These are phyloP conservation scores for Euphorbia corollata DNA, from an alignment of 441 rosid species.

Conservation along the genomic window DNA sequence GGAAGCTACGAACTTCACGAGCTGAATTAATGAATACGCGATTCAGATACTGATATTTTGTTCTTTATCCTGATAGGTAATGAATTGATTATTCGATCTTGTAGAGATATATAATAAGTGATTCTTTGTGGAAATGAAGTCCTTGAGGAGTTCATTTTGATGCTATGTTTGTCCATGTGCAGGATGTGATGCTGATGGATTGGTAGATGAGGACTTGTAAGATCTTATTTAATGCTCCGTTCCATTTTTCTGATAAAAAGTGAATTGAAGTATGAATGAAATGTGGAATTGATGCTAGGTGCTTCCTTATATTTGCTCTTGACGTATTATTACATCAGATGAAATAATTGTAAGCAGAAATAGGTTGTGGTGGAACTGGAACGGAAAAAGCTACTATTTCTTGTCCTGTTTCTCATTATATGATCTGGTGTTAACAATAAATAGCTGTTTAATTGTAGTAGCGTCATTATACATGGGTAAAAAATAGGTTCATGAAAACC, in stretches of 20 bases:
- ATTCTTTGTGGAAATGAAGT: background rate
- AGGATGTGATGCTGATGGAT: background rate
- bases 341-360: background rate
- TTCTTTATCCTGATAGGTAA: background rate
- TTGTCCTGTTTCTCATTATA: background rate
- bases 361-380: background rate
- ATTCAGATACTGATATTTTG: too few species aligned
- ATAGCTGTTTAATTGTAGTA: background rate
- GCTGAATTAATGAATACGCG: background rate
- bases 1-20: background rate
- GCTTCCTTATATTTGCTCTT: background rate
- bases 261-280: background rate
- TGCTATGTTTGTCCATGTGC: background rate
- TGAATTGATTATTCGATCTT: background rate
- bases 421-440: background rate
- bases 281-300: background rate
- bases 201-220: background rate
- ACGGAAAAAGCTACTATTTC: background rate
- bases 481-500: background rate
- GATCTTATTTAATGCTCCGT: background rate
- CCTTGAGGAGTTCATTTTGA: background rate
- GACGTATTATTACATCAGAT: background rate
- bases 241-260: constrained; percentile 8
- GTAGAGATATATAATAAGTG: background rate
- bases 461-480: too few species aligned